These are phyloP conservation scores for Linnemannia zychae DNA, from an alignment of 192 early-diverging fungal species.

Conservation along the genomic window DNA sequence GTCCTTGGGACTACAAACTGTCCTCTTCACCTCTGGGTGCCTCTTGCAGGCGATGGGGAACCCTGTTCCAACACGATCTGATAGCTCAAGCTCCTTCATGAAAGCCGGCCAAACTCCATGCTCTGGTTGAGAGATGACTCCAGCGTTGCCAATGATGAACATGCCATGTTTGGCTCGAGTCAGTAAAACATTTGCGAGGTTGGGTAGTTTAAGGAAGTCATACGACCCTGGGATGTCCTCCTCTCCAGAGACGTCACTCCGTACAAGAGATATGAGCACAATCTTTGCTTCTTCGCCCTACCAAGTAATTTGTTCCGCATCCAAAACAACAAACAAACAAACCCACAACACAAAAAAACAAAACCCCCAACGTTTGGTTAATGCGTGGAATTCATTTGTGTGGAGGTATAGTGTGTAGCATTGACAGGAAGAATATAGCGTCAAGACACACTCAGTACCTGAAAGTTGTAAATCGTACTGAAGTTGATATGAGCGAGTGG, in stretches of 20 bases:
- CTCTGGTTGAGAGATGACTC: conserved; percentile 29
- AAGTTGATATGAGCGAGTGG: conserved; percentile 17
- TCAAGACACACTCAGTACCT: conserved; percentile 12
- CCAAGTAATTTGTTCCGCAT: too few species aligned
- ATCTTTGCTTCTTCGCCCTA: conserved; percentile 56
- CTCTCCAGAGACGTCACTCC: conserved; percentile 17
- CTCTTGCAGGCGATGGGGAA: conserved; percentile 59
- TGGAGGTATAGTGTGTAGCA: neutral
- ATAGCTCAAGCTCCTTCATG: conserved; percentile 35
- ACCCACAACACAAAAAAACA: too few species aligned
- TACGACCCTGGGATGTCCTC: conserved; percentile 9
- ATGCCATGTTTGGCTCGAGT: conserved; percentile 70
- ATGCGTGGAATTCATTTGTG: neutral
- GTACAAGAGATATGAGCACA: conserved; percentile 51
- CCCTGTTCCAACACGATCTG: conserved; percentile 46
- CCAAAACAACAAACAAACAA: too few species aligned
- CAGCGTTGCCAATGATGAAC: conserved; percentile 64
- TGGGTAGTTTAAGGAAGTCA: conserved; percentile 63
- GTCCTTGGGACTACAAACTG: conserved; percentile 26
- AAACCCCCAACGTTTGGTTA: too few species aligned
- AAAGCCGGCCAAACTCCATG: conserved; percentile 56
- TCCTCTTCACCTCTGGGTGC: conserved; percentile 50
- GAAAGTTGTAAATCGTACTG: conserved; percentile 54
- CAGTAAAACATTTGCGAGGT: conserved; percentile 66
- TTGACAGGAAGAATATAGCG: neutral